These are phyloP conservation scores for Sclerotinia nivalis DNA, from an alignment of 2,329 filamentous ascomycete species.

Conservation along the genomic window DNA sequence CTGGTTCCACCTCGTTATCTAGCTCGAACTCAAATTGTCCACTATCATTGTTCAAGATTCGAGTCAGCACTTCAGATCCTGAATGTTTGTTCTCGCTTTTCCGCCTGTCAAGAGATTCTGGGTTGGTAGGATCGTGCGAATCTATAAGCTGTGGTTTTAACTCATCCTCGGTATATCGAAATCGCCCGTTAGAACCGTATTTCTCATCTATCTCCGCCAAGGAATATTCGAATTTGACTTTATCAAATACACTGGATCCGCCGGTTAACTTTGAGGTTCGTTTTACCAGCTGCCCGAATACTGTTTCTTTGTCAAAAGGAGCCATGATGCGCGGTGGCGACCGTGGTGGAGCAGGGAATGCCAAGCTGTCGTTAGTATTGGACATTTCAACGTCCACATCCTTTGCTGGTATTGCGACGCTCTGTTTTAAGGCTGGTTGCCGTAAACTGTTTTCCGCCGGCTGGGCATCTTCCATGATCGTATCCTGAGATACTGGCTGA, in stretches of 20 bases:
- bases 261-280: constrained; percentile 13
- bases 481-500: constrained; percentile 14
- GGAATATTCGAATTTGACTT: constrained; percentile 38
- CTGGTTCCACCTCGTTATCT: constrained; percentile 32
- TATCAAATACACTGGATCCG: constrained; percentile 36
- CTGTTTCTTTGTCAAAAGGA: constrained; percentile 39
- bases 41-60: constrained; percentile 47
- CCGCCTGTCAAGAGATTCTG: constrained; percentile 35
- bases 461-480: constrained; percentile 10
- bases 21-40: constrained; percentile 23
- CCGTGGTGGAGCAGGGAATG: background rate
- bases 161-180: constrained; percentile 31
- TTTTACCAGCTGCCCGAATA: constrained; percentile 35
- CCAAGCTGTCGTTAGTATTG: constrained; percentile 13
- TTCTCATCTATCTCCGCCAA: constrained; percentile 39
- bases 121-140: constrained; percentile 33
- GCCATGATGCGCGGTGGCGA: constrained; percentile 6
- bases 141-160: constrained; percentile 14
- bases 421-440: background rate
- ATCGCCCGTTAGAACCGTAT: constrained; percentile 38
- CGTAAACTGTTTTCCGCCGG: background rate
- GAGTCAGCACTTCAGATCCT: constrained; percentile 42
- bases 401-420: background rate
- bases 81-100: constrained; percentile 28
- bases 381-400: constrained; percentile 4